Conservation (phyloP, 2,329 filamentous ascomycete species). For the Neurospora sp. region DNA sequence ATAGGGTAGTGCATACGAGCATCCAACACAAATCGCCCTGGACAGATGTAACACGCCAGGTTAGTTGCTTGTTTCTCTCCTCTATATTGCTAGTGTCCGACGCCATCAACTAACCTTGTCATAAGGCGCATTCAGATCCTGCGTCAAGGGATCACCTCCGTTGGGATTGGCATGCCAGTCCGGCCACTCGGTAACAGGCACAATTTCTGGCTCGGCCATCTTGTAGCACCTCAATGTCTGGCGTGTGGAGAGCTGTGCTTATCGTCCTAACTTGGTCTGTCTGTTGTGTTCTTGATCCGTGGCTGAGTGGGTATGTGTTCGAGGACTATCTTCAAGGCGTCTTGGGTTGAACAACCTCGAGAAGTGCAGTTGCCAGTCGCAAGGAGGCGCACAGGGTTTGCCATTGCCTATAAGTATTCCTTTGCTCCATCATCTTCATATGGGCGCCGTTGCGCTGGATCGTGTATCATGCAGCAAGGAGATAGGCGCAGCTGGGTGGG, state of each 20-base stretch:
- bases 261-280: not conserved
- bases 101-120: conserved; percentile 22
- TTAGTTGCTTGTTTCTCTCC: not conserved
- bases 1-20: conserved; percentile 26
- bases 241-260: not conserved
- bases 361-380: not conserved
- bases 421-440: not conserved
- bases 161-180: conserved; percentile 29
- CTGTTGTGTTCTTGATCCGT: not conserved
- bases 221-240: not conserved
- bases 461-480: not conserved
- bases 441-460: not conserved
- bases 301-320: not conserved
- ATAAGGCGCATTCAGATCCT: conserved; percentile 33
- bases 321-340: not conserved
- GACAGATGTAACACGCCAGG: not conserved
- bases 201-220: conserved; percentile 4
- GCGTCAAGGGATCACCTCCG: conserved; percentile 33
- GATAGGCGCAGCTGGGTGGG: not conserved
- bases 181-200: conserved; percentile 28
- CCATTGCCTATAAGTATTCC: not conserved
- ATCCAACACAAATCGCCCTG: conserved; percentile 34
- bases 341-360: not conserved
- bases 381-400: not conserved
- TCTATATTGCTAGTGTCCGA: not conserved